Evolutionary conservation across 352 stramenopile genomes (phyloP).

Genomic region (Phytophthora citricola): DNA sequence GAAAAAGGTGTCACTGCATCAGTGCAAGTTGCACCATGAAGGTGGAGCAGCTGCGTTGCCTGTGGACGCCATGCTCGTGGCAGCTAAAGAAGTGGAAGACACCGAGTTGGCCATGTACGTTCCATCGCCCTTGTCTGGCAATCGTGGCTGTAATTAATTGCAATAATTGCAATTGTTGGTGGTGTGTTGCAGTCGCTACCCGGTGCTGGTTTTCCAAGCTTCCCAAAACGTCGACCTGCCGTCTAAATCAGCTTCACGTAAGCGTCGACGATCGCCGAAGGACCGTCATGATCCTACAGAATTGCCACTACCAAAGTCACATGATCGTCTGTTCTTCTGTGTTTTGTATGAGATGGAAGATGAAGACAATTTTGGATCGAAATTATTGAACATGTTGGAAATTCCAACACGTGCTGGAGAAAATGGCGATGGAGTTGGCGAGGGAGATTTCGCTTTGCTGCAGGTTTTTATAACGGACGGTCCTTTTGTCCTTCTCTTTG

Average conservation of each 20-base stretch:
- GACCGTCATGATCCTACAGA: background rate
- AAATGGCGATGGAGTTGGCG: conserved; percentile 1
- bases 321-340: conserved; percentile 27
- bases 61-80: conserved; percentile 40
- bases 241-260: conserved; percentile 1
- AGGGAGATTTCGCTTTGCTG: conserved; percentile 5
- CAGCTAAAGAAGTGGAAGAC: conserved; percentile 49
- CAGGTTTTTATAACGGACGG: conserved; percentile 48
- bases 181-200: conserved; percentile 27
- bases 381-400: conserved; percentile 35
- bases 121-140: background rate
- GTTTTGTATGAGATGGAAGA: conserved; percentile 26
- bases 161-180: background rate
- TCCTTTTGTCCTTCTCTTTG: conserved; percentile 44
- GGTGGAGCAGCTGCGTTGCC: conserved; percentile 22
- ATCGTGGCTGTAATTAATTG: background rate
- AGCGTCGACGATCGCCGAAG: conserved; percentile 20
- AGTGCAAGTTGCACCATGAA: conserved; percentile 14
- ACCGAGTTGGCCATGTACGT: conserved; percentile 48
- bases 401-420: conserved; percentile 9
- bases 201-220: conserved; percentile 35
- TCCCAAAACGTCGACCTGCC: background rate
- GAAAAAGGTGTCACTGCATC: conserved; percentile 31
- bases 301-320: no score
- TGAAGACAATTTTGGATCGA: conserved; percentile 18